phyloP scores from a whole-genome alignment of 345 rosid genomes.

The Carallia brachiata region DNA sequence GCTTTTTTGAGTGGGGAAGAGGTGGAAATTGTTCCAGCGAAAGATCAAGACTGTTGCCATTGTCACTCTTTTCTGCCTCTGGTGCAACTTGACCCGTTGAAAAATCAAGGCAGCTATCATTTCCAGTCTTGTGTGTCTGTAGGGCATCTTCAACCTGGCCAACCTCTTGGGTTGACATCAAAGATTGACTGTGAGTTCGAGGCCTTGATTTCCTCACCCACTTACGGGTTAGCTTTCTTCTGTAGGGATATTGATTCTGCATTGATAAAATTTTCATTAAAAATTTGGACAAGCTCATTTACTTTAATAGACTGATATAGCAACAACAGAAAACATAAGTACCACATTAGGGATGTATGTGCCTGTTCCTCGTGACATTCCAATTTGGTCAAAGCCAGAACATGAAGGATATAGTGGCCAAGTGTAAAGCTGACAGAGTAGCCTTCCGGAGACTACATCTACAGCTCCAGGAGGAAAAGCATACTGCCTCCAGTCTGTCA shows the following conservation, averaged over 20 bases:
- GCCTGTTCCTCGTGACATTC: constrained; percentile 66
- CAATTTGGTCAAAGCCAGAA: constrained; percentile 24
- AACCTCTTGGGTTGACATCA: constrained; percentile 10
- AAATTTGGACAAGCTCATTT: neutral
- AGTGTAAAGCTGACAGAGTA: constrained; percentile 25
- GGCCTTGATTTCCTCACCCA: constrained; percentile 14
- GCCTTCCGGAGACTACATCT: constrained; percentile 33
- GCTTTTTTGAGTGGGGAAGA: constrained; percentile 36
- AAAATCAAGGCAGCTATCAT: constrained; percentile 24
- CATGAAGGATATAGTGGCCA: constrained; percentile 21
- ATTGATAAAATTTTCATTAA: constrained; percentile 22
- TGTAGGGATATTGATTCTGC: constrained; percentile 38
- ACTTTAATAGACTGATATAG: neutral
- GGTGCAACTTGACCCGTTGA: neutral
- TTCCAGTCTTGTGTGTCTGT: constrained; percentile 15
- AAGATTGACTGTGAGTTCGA: constrained; percentile 6
- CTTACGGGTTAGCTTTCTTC: constrained; percentile 19
- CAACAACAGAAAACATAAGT: constrained; percentile 11
- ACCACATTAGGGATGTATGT: constrained; percentile 66
- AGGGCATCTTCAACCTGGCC: constrained; percentile 17
- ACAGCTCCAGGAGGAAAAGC: constrained; percentile 25
- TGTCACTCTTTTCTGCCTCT: constrained; percentile 4
- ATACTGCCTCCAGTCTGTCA: constrained; percentile 28
- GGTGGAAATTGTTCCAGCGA: constrained; percentile 44
- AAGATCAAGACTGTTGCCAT: constrained; percentile 14